Percentiles rank a stretch among this genome's conserved stretches.
phyloP scores from a whole-genome alignment of 2,329 filamentous ascomycete genomes.

The Grosmannia clavigera region DNA sequence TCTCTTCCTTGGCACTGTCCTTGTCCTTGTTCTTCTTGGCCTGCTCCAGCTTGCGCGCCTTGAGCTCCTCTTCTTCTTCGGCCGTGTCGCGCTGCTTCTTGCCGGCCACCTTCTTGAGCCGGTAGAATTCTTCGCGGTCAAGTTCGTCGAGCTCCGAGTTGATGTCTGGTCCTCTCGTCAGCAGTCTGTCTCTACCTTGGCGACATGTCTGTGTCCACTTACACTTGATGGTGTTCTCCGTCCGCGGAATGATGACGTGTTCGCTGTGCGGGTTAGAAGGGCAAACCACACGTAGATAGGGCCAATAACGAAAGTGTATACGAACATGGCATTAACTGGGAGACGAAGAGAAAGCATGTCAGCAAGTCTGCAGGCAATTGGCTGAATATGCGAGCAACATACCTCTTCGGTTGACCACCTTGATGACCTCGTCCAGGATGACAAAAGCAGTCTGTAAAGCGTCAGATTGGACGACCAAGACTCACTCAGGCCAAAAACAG shows the following conservation, averaged over 20 bases:
- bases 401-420: slow-evolving; percentile 95
- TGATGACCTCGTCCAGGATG: slow-evolving; percentile 96
- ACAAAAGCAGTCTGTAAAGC: slow-evolving; percentile 74
- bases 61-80: slow-evolving; percentile 61
- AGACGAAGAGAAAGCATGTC: slow-evolving; percentile 10
- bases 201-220: slow-evolving; percentile 18
- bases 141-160: slow-evolving; percentile 97
- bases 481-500: neutral
- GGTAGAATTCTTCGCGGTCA: slow-evolving; percentile 95
- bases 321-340: slow-evolving; percentile 81
- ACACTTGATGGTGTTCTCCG: slow-evolving; percentile 99
- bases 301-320: slow-evolving; percentile 9
- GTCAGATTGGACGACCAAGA: too few species aligned
- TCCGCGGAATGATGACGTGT: slow-evolving; percentile 93
- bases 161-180: slow-evolving; percentile 48
- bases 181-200: neutral
- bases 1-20: slow-evolving; percentile 11
- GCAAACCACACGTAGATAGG: neutral
- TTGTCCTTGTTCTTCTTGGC: slow-evolving; percentile 19
- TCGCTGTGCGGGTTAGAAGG: slow-evolving; percentile 36
- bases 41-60: slow-evolving; percentile 51
- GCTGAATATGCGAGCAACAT: slow-evolving; percentile 15
- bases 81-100: slow-evolving; percentile 74
- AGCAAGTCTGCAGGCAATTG: slow-evolving; percentile 13
- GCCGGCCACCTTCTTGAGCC: slow-evolving; percentile 84